Evolutionary conservation across 805 yeast genomes (phyloP), one percentile per base, ranked within the genome.

Genomic region (Yarrowia yakushimensis): DNA sequence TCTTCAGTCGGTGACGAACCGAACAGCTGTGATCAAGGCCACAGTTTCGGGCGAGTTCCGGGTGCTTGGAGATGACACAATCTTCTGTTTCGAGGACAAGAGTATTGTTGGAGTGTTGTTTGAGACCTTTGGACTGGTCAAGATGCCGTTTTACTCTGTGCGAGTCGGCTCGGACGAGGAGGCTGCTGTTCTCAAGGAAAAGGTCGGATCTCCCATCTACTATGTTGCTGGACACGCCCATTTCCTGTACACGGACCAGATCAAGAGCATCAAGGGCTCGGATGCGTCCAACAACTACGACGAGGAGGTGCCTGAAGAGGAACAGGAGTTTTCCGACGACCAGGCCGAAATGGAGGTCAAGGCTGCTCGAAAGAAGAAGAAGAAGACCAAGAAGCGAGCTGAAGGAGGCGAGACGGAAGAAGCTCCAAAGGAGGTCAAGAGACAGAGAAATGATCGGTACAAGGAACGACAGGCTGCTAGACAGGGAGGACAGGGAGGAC

Each of bases 221-320:
- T 90, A 87, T 67, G 93, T 92, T 6, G 94, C 88, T 1, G 86
- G 91, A 1, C 87, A 83, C 36, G 87, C 97, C 0, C 81, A 87
- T 62, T 93, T 91, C 74, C 78, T 88, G 9, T 83, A 85, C 66
- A 93, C 98, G 0, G 87, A 87, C 59, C 76, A 82, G 23, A 80
- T 92, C 62, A 88, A 84, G 68, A 76, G 80, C 22, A 64, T 85
- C 18, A 92, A 87, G 69, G 99, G 98, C 23, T 86, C 91, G 1
- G 99, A 94, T 76, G 99, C 99, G 0, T 88, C 96, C 69, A 94
- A 94, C 69, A 86, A 90, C 72, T 87, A 90, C 71, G 99, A 94
- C 73, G 98, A 94, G 75, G 99, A 94, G 70, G 74, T 93, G 30
- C 90, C 97, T 0, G 91, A 85, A 67, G 96, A 88, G 30, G 98